phyloP scores from a whole-genome alignment of 2,329 filamentous ascomycete genomes.

The Escovopsis sp. region DNA sequence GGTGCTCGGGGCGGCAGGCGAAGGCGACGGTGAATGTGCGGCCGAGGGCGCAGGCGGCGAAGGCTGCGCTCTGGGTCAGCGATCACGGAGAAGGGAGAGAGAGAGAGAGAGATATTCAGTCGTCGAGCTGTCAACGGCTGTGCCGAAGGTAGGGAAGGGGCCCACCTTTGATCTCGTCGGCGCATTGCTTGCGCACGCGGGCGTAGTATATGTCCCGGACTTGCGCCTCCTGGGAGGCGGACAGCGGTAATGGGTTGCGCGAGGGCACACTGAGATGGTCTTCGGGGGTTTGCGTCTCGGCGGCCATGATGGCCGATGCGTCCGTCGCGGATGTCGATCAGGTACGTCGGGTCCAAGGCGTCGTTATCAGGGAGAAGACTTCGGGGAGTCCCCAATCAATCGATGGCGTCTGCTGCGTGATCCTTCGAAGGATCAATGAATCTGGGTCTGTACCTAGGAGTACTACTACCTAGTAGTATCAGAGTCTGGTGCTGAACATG shows the following conservation, averaged over 20 bases:
- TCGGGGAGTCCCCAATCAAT: no score
- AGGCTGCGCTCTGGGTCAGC: slow-evolving; percentile 43
- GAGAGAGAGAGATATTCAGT: background rate
- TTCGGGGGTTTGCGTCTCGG: slow-evolving; percentile 17
- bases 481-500: no score
- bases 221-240: slow-evolving; percentile 66
- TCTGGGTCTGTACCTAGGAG: no score
- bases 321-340: no score
- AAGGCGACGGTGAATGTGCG: slow-evolving; percentile 82
- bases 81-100: no score
- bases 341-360: no score
- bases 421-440: no score
- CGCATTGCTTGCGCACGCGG: slow-evolving; percentile 61
- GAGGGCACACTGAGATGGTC: slow-evolving; percentile 36
- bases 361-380: no score
- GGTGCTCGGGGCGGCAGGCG: slow-evolving; percentile 64
- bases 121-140: no score
- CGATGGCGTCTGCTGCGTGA: no score
- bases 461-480: no score
- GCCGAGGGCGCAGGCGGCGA: slow-evolving; percentile 76
- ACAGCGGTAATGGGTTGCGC: slow-evolving; percentile 70
- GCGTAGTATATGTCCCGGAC: slow-evolving; percentile 71
- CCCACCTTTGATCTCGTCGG: slow-evolving; percentile 61
- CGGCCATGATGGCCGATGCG: slow-evolving; percentile 18
- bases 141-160: no score